Base-by-base conservation (phyloP, 2,329 filamentous ascomycete species). In the Orbilia oligospora region DNA sequence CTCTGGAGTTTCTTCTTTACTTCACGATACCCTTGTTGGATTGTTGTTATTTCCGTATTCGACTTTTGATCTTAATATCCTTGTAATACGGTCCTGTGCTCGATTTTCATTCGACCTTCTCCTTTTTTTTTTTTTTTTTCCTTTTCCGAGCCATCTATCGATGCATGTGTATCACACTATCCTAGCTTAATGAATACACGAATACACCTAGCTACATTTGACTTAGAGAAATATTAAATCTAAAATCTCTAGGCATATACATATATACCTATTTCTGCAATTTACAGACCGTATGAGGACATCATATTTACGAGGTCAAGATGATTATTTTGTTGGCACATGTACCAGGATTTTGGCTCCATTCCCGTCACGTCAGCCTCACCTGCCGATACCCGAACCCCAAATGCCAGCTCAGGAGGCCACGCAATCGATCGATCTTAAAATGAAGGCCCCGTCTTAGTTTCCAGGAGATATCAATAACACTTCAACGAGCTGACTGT, bases 361-460 rank as follows among this genome's bases (percentile, higher is more conserved):
- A 22, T 30, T 58, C 53, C 27, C 30, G 53, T 68, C 65, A 68
- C 30, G 53, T 68, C 65, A 68, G 65, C 65, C 65, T 68, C 49
- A 46, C 65, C 22, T 48, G 49, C 49, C 36, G 49, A 56, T 18
- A 56, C 27, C 24, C 51, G 51, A 55, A 51, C 12, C 10, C 20
- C 14, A 51, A 51, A 27, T 14, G 22, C 48, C 12, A 51, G 48
- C 20, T 51, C 8, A 24, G 6, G 9, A 55, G 14, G 14, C 51
- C 51, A 30, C 51, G 51, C 24, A 55, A 55, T 33, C 14, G 22
- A 30, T 30, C 27, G 22, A 30, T 30, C 27, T 30, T 55, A 8
- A 2, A 30, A 30, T 12, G 49, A 27, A 27, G 3, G 16, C 22
- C 22, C 49, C 49, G 24, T 10, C 8, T 44, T n/a, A 3, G n/a